These are phyloP conservation scores for Polytrichum commune DNA, from an alignment of 225 moss, liverwort and hornwort species.

Conservation along the genomic window DNA sequence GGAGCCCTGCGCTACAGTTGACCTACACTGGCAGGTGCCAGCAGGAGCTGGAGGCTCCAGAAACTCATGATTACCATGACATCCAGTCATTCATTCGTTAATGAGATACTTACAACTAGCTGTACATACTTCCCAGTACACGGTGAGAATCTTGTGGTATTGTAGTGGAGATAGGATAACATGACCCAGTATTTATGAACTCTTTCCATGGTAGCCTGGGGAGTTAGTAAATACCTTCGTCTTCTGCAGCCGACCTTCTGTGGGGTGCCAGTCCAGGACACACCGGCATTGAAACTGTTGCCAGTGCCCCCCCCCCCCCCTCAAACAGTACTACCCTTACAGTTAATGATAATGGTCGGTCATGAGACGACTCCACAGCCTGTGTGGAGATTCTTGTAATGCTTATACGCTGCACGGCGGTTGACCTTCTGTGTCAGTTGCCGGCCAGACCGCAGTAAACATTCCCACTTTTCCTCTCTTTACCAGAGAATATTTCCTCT, in stretches of 20 bases:
- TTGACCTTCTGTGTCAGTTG: slow-evolving; percentile 5
- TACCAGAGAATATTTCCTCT: background rate
- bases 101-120: background rate
- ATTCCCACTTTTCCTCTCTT: slow-evolving; percentile 5
- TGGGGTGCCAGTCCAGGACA: background rate
- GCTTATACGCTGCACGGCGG: slow-evolving; percentile 4
- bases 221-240: background rate
- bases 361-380: slow-evolving; percentile 5
- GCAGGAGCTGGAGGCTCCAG: background rate
- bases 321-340: background rate
- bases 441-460: background rate
- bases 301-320: background rate
- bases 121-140: background rate
- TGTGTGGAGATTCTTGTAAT: slow-evolving; percentile 1
- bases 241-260: slow-evolving; percentile 8
- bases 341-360: slow-evolving; percentile 10
- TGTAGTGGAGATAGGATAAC: background rate
- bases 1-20: background rate
- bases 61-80: background rate
- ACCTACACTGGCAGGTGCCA: background rate
- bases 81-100: background rate
- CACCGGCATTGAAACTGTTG: background rate
- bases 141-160: slow-evolving; percentile 3
- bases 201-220: background rate
- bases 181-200: background rate